Percentiles rank a stretch among this genome's conserved stretches.
These are phyloP conservation scores for Arxiozyma heterogenica DNA, from an alignment of 1,139 yeast species.

Conservation along the genomic window DNA sequence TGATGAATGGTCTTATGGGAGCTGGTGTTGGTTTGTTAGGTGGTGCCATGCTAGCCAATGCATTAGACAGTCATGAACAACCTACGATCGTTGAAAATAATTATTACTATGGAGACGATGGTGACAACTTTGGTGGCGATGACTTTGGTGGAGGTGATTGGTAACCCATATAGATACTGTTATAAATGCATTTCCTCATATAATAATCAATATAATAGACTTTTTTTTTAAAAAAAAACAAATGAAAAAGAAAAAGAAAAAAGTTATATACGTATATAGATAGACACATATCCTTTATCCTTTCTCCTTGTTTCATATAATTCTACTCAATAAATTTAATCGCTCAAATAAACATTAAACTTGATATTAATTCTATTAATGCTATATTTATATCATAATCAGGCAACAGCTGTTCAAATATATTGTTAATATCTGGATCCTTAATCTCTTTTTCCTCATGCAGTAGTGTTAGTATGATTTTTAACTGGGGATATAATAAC, in stretches of 20 bases:
- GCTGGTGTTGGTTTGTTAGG: conserved; percentile 77
- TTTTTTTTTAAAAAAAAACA: too few relatives aligned
- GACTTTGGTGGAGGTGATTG: conserved; percentile 16
- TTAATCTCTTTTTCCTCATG: not conserved
- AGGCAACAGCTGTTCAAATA: conserved; percentile 6
- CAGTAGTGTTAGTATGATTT: not conserved
- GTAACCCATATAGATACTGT: not conserved
- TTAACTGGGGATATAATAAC: conserved; percentile 5
- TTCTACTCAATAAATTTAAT: too few relatives aligned
- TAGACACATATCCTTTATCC: not conserved
- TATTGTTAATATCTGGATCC: conserved; percentile 3
- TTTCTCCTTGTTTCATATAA: too few relatives aligned
- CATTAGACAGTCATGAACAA: conserved; percentile 13
- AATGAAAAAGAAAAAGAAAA: too few relatives aligned
- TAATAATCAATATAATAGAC: too few relatives aligned
- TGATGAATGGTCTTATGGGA: conserved; percentile 49
- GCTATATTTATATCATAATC: conserved; percentile 10
- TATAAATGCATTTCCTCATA: too few relatives aligned
- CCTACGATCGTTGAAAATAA: conserved; percentile 26
- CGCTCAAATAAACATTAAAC: conserved; percentile 3
- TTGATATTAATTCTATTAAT: conserved; percentile 3
- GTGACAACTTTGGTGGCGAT: conserved; percentile 14
- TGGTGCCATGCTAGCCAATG: conserved; percentile 47
- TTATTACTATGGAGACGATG: conserved; percentile 22
- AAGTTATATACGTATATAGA: not conserved